Evolutionary conservation across 2,329 filamentous ascomycete species (phyloP), one percentile per base, ranked within the genome.

Genomic region (Ceratocystis cacaofunesta): DNA sequence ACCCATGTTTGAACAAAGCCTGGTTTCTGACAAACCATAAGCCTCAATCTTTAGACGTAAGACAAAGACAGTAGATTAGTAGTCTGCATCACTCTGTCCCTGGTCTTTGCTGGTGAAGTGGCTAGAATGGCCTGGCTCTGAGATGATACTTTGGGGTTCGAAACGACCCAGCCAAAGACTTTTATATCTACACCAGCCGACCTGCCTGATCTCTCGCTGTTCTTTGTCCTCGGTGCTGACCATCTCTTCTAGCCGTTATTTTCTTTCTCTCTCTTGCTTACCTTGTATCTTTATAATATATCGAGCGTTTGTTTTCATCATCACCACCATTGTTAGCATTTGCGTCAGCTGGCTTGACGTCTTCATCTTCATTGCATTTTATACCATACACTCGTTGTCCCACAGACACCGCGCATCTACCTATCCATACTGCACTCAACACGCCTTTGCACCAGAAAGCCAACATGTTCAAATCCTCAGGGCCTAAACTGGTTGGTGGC

Each of bases 341-440:
- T 36, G 32, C 57, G 55, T 60, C 63, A 65, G 60, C 63, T 61
- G 63, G 63, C 55, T 65, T 65, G 63, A 60, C 55, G 57, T 50
- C 25, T 15, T 64, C n/a, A 41, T 17, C n/a, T 63, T 63, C 30
- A n/a, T 28, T 48, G 5, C 7, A 36, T 30, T 50, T 50, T 50
- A 17, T 52, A 48, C 15, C 46, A 46, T 25, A 41, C 36, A 41
- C 36, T 41, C 12, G 10, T 57, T 41, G 36, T 61, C 48, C 12
- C 48, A 64, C 55, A 57, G 43, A 22, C 32, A 32, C 32, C 32
- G n/a, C 19, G 5, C 28, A 25, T 43, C 8, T 5, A 22, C 5
- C 15, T 19, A 46, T 55, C 7, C 62, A 28, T 32, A 17, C 50
- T 10, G 15, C 12, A 7, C 8, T 30, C 52, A n/a, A 22, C 43